Base-by-base conservation (phyloP, 2,329 filamentous ascomycete genomes). In the Lachnellula hyalina region DNA sequence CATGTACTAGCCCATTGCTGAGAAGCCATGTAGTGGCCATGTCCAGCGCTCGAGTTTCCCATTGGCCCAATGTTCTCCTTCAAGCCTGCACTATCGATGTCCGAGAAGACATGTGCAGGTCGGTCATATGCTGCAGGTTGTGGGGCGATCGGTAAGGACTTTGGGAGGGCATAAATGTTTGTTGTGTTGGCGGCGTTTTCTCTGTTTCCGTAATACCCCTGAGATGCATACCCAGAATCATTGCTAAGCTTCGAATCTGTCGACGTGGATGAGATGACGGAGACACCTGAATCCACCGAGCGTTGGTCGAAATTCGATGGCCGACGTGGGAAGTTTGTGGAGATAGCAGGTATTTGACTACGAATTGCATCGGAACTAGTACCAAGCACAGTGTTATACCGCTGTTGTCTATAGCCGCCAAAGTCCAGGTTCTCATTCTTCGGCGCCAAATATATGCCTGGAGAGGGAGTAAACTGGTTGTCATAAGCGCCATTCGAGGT, bases 1-100 rank as follows among this genome's bases (percentile, higher is more conserved):
- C 62, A 61, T 3, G 64, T 61, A 50, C 61, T 64, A 32, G 66
- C 60, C 66, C 66, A 69, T 40, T 60, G 57, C 52, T 67, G 65
- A 28, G 58, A 49, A 2, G 58, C 46, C 38, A 64, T 58, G 34
- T 65, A 67, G 48, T 68, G 65, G 17, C 61, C 65, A 52, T 68
- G 67, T 11, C 66, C 65, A 36, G 59, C 41, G 46, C 63, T 64
- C 12, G 60, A 40, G 49, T 67, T 65, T 8, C 66, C 66, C 35
- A 63, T 59, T 21, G 59, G 46, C 65, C 64, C 65, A 28, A 65
- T 58, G 23, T 56, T 59, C 15, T 65, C 60, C 46, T 64, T 63
- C 21, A 52, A 41, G 15, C 32, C 55, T 15, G 59, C 35, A 41
- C 47, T 61, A 3, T 63, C 62, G 8, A 57, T 36, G 4, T 42